Percentiles rank a stretch among this genome's conserved stretches.
Conservation (phyloP, 352 stramenopile species). For the Halophytophthora batemanensis region DNA sequence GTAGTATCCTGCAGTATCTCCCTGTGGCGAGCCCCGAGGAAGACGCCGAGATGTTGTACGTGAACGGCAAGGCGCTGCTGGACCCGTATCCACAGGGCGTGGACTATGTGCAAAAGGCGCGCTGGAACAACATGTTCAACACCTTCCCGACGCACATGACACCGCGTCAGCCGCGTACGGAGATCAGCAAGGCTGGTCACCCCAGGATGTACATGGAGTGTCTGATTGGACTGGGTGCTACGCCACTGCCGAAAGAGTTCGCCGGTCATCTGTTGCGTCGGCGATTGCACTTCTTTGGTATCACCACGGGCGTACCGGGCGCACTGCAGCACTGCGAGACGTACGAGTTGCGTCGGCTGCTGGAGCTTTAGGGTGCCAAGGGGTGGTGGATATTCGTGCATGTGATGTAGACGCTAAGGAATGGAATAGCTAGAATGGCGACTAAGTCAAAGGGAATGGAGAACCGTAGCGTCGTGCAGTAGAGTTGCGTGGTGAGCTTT, state of each 20-base stretch:
- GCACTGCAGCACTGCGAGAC: conserved; percentile 4
- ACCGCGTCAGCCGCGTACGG: conserved; percentile 17
- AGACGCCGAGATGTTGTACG: conserved; percentile 24
- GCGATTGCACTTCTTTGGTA: conserved; percentile 3
- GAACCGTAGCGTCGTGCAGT: too few relatives aligned
- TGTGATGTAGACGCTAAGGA: too few relatives aligned
- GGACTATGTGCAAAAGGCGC: not conserved
- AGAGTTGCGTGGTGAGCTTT: too few relatives aligned
- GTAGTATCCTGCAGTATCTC: conserved; percentile 24
- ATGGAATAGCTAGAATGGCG: too few relatives aligned
- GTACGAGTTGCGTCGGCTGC: conserved; percentile 1
- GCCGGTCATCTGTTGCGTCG: conserved; percentile 11
- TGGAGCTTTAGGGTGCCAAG: not conserved
- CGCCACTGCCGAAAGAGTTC: conserved; percentile 14
- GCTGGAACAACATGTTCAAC: conserved; percentile 27
- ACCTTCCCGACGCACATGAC: conserved; percentile 33
- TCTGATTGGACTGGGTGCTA: conserved; percentile 15
- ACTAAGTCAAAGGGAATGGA: too few relatives aligned
- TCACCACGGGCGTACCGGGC: not conserved
- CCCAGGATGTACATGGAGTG: conserved; percentile 8
- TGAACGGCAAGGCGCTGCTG: conserved; percentile 34
- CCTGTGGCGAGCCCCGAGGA: conserved; percentile 4
- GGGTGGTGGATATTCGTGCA: too few relatives aligned
- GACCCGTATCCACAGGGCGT: conserved; percentile 17
- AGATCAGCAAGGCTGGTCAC: not conserved